Conservation (phyloP, 106 monocot species). For the Dioscorea zingiberensis region DNA sequence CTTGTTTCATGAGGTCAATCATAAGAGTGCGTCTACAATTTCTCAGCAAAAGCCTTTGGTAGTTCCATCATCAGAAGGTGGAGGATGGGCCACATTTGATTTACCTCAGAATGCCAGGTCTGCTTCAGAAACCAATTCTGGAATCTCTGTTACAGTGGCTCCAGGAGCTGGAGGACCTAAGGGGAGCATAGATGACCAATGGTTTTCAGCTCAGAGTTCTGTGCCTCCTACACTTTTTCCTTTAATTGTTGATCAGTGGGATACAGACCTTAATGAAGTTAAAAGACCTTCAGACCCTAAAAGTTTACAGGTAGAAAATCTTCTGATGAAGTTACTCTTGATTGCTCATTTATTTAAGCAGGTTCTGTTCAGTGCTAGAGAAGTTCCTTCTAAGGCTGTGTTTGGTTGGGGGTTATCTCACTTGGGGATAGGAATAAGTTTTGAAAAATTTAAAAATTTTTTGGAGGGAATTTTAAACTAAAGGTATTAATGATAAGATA, state of each 20-base stretch:
- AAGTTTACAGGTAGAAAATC: slow-evolving; percentile 27
- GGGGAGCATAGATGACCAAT: slow-evolving; percentile 19
- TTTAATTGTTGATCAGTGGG: slow-evolving; percentile 25
- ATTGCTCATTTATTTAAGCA: too few species aligned
- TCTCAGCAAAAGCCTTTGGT: slow-evolving; percentile 12
- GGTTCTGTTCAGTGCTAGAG: too few species aligned
- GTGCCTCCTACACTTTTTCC: slow-evolving; percentile 13
- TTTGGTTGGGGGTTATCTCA: too few species aligned
- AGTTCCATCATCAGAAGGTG: slow-evolving; percentile 29
- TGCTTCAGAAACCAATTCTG: slow-evolving; percentile 14
- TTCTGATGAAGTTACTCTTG: too few species aligned
- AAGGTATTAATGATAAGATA: too few species aligned
- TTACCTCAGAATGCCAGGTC: slow-evolving; percentile 16
- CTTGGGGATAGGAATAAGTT: too few species aligned
- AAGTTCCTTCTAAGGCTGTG: too few species aligned
- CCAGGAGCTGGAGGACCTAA: slow-evolving; percentile 10
- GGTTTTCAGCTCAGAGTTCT: slow-evolving; percentile 20
- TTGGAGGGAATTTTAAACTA: too few species aligned
- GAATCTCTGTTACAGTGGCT: slow-evolving; percentile 8
- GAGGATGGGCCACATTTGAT: slow-evolving; percentile 89
- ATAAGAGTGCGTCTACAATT: slow-evolving; percentile 18
- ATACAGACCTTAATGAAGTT: slow-evolving; percentile 11
- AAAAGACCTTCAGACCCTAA: slow-evolving; percentile 9
- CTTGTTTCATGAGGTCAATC: slow-evolving; percentile 39
- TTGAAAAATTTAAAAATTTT: too few species aligned